phyloP scores from a whole-genome alignment of 768 basidiomycete genomes.

The Xanthoconium purpureum region DNA sequence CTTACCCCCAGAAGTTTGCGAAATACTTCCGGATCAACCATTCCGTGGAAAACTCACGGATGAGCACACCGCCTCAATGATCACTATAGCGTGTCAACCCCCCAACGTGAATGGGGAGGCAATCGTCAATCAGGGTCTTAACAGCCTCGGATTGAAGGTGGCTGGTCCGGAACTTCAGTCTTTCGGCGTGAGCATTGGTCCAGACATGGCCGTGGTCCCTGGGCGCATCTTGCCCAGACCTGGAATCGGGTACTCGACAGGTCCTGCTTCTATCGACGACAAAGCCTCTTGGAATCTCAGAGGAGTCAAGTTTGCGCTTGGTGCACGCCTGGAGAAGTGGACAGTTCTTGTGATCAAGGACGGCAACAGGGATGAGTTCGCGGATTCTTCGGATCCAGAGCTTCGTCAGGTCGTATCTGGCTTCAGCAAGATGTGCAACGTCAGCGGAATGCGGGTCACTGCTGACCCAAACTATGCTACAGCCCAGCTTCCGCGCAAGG shows the following conservation, averaged over 20 bases:
- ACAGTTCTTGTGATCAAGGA: slow-evolving; percentile 68
- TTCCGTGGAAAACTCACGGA: slow-evolving; percentile 53
- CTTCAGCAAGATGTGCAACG: slow-evolving; percentile 61
- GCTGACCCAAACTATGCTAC: slow-evolving; percentile 28
- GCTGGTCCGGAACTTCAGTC: slow-evolving; percentile 35
- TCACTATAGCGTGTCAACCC: slow-evolving; percentile 45
- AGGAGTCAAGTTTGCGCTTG: slow-evolving; percentile 56
- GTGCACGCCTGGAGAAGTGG: slow-evolving; percentile 59
- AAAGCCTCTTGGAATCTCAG: slow-evolving; percentile 53
- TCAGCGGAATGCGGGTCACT: slow-evolving; percentile 58
- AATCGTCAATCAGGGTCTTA: slow-evolving; percentile 43
- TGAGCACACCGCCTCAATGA: slow-evolving; percentile 52
- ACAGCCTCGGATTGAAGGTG: slow-evolving; percentile 39
- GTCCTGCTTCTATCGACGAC: slow-evolving; percentile 37
- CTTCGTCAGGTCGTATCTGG: slow-evolving; percentile 45
- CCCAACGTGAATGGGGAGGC: slow-evolving; percentile 47
- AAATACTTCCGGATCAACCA: slow-evolving; percentile 42
- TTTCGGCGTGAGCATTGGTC: slow-evolving; percentile 46
- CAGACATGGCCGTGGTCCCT: slow-evolving; percentile 53
- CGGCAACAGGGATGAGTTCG: slow-evolving; percentile 57
- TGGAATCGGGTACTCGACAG: slow-evolving; percentile 38
- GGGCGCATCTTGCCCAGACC: slow-evolving; percentile 49
- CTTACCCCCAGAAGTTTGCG: slow-evolving; percentile 49
- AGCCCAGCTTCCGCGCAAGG: slow-evolving; percentile 50
- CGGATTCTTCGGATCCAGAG: slow-evolving; percentile 49